Conservation (phyloP, 305 asterid genomes). For the Ilex paraguariensis region DNA sequence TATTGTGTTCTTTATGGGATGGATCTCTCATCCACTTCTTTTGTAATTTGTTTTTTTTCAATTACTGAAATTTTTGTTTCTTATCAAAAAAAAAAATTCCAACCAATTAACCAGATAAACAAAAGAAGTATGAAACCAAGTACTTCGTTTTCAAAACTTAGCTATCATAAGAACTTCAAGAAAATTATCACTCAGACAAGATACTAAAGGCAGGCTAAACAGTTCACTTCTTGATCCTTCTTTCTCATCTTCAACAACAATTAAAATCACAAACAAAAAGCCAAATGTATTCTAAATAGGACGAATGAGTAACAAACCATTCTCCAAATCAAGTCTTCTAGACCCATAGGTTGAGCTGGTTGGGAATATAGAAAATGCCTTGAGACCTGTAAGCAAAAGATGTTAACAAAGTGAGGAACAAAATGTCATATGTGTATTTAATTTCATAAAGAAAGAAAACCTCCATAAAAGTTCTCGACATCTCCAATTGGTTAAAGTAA, state of each 20-base stretch:
- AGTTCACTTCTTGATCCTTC: not conserved
- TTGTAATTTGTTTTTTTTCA: no score
- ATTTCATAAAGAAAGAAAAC: not conserved
- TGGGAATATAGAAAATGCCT: constrained; percentile 84
- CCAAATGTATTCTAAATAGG: no score
- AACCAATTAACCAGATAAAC: not conserved
- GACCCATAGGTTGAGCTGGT: constrained; percentile 93
- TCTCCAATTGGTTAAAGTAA: constrained; percentile 4
- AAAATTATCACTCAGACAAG: not conserved
- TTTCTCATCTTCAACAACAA: not conserved
- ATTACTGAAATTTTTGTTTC: not conserved
- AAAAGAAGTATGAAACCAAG: no score
- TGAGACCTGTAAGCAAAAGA: constrained; percentile 54
- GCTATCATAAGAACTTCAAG: not conserved
- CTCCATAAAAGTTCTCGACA: not conserved
- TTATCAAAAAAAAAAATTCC: no score
- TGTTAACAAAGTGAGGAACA: not conserved
- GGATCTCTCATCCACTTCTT: no score
- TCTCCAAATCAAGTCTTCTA: constrained; percentile 93
- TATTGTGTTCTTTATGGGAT: no score
- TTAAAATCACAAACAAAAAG: no score
- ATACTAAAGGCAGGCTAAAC: no score
- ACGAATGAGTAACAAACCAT: no score
- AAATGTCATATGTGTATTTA: no score
- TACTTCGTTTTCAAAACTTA: no score